Evolutionary conservation across 179 eudicot species (phyloP).

Genomic region (Spergularia azorica): DNA sequence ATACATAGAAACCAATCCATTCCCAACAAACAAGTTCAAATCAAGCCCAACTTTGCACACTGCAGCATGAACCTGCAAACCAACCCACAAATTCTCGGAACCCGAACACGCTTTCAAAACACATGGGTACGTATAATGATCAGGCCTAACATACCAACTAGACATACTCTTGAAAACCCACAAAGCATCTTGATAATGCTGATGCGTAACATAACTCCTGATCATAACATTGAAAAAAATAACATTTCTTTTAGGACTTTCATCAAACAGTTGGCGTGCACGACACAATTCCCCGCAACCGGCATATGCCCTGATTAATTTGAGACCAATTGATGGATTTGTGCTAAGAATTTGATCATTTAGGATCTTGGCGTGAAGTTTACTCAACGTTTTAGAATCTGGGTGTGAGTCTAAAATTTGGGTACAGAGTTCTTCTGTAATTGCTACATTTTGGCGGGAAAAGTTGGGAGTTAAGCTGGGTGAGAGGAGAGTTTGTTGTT

Average conservation of each 20-base stretch:
- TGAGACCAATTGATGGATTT: constrained; percentile 52
- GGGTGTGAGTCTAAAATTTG: constrained; percentile 52
- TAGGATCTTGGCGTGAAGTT: constrained; percentile 40
- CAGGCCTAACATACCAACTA: constrained; percentile 40
- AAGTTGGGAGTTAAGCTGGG: neutral
- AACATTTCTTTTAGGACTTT: constrained; percentile 56
- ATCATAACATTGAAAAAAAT: constrained; percentile 74
- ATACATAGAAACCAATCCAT: constrained; percentile 77
- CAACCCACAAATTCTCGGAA: constrained; percentile 49
- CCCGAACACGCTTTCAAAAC: constrained; percentile 72
- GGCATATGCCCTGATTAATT: constrained; percentile 71
- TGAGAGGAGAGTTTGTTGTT: constrained; percentile 9
- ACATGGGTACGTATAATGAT: constrained; percentile 77
- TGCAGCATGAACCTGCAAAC: constrained; percentile 62
- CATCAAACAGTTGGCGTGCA: constrained; percentile 69
- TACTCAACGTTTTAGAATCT: constrained; percentile 41
- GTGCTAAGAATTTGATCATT: constrained; percentile 35
- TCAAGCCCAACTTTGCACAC: constrained; percentile 59
- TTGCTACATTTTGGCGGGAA: constrained; percentile 29
- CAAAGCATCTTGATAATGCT: constrained; percentile 51
- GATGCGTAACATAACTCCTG: constrained; percentile 64
- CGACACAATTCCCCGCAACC: constrained; percentile 39
- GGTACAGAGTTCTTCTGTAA: constrained; percentile 38
- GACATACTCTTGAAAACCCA: constrained; percentile 45
- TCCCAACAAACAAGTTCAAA: constrained; percentile 56